Evolutionary conservation across 1,284 basidiomycete genomes (phyloP).

Genomic region (Salmacisia buchloeana): DNA sequence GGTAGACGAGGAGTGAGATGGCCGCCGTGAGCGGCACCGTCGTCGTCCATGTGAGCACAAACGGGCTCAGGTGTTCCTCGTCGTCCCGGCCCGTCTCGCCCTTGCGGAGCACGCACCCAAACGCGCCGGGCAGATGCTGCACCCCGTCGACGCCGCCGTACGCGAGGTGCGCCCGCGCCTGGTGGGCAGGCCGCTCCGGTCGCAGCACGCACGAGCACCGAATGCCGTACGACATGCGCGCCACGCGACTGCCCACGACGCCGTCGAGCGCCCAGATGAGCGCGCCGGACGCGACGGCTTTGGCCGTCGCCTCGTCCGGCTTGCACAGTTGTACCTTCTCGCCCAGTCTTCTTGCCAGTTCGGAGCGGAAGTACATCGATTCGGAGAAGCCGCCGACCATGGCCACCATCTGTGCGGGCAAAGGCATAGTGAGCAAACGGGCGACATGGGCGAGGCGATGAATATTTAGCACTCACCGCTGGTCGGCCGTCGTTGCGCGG

Average conservation of each 20-base stretch:
- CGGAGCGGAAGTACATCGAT: constrained; percentile 14
- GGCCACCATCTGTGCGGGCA: constrained; percentile 1
- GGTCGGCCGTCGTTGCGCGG: constrained; percentile 3
- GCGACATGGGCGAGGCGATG: no score
- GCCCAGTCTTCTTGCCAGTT: constrained; percentile 14
- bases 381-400: constrained; percentile 17
- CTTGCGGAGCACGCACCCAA: constrained; percentile 16
- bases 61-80: constrained; percentile 16
- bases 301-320: constrained; percentile 17
- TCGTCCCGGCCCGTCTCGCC: constrained; percentile 17
- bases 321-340: constrained; percentile 15
- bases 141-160: constrained; percentile 17
- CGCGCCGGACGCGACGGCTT: constrained; percentile 16
- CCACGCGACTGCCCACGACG: constrained; percentile 13
- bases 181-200: constrained; percentile 8
- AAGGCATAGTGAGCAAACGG: background rate
- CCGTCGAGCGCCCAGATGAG: constrained; percentile 17
- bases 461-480: background rate
- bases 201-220: constrained; percentile 13
- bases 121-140: constrained; percentile 15
- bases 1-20: constrained; percentile 16
- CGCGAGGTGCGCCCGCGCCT: constrained; percentile 7
- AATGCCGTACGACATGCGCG: constrained; percentile 15
- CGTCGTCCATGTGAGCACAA: constrained; percentile 15
- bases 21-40: constrained; percentile 13